Evolutionary conservation across 148 eudicot genomes (phyloP).

Genomic region (Silene uniflora): DNA sequence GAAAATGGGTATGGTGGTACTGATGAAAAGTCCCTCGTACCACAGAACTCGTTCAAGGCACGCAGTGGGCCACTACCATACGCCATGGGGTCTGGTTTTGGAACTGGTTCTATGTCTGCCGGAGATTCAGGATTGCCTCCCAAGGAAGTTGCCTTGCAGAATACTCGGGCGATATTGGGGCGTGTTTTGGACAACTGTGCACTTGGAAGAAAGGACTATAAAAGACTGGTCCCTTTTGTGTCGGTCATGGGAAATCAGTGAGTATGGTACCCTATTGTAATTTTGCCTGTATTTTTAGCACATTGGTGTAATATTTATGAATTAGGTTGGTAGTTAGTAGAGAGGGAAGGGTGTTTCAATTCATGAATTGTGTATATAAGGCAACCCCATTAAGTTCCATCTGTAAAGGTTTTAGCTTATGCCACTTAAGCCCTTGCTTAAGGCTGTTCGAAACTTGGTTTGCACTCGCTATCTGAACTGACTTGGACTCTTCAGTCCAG

Average conservation of each 20-base stretch:
- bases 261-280: conserved; percentile 7
- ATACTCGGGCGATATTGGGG: conserved; percentile 77
- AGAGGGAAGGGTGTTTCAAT: conserved; percentile 7
- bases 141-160: conserved; percentile 82
- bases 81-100: conserved; percentile 57
- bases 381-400: neutral
- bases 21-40: conserved; percentile 75
- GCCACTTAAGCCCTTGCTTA: neutral
- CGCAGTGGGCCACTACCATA: conserved; percentile 84
- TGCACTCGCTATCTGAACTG: too few relatives aligned
- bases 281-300: conserved; percentile 9
- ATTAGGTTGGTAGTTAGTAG: conserved; percentile 11
- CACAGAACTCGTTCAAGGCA: conserved; percentile 89
- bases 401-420: conserved; percentile 18
- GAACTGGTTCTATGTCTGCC: conserved; percentile 35
- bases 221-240: conserved; percentile 89
- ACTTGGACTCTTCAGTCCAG: too few relatives aligned
- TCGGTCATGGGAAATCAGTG: conserved; percentile 54
- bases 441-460: too few relatives aligned
- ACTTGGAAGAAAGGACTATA: conserved; percentile 82
- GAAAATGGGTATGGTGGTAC: conserved; percentile 64
- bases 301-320: conserved; percentile 11
- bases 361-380: conserved; percentile 20
- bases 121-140: conserved; percentile 66
- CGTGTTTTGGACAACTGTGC: conserved; percentile 85